These are phyloP conservation scores for Monosporozyma unispora DNA, from an alignment of 805 yeast genomes.

Conservation along the genomic window DNA sequence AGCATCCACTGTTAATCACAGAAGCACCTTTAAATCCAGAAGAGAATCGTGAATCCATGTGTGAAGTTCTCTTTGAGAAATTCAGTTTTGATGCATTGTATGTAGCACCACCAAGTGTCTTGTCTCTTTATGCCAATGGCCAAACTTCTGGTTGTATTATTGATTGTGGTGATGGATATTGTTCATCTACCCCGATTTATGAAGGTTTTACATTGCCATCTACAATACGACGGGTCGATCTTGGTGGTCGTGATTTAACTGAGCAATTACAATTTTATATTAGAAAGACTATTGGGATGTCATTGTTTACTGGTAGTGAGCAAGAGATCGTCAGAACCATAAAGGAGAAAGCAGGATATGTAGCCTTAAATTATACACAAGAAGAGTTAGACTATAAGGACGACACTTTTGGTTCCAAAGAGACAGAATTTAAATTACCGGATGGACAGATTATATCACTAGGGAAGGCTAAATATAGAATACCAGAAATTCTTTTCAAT, in stretches of 20 bases:
- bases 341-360: slow-evolving; percentile 66
- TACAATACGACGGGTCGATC: slow-evolving; percentile 62
- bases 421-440: slow-evolving; percentile 52
- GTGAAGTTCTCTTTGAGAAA: slow-evolving; percentile 85
- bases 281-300: slow-evolving; percentile 55
- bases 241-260: slow-evolving; percentile 84
- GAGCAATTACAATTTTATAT: slow-evolving; percentile 61
- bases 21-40: slow-evolving; percentile 85
- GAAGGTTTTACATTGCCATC: slow-evolving; percentile 77
- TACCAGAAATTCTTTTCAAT: slow-evolving; percentile 74
- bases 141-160: slow-evolving; percentile 83
- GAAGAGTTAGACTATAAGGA: slow-evolving; percentile 45
- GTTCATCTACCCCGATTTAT: slow-evolving; percentile 79
- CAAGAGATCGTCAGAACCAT: slow-evolving; percentile 69
- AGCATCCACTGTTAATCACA: slow-evolving; percentile 80
- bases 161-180: slow-evolving; percentile 91
- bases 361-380: slow-evolving; percentile 45
- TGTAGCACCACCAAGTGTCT: slow-evolving; percentile 86
- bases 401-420: slow-evolving; percentile 4
- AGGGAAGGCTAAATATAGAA: slow-evolving; percentile 61
- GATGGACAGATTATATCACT: slow-evolving; percentile 67
- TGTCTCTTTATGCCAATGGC: slow-evolving; percentile 81
- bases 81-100: slow-evolving; percentile 88
- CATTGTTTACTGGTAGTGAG: slow-evolving; percentile 65
- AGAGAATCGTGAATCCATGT: slow-evolving; percentile 83